These are phyloP conservation scores for Zymoseptoria crescenta DNA, from an alignment of 2,329 filamentous ascomycete genomes.

Conservation along the genomic window DNA sequence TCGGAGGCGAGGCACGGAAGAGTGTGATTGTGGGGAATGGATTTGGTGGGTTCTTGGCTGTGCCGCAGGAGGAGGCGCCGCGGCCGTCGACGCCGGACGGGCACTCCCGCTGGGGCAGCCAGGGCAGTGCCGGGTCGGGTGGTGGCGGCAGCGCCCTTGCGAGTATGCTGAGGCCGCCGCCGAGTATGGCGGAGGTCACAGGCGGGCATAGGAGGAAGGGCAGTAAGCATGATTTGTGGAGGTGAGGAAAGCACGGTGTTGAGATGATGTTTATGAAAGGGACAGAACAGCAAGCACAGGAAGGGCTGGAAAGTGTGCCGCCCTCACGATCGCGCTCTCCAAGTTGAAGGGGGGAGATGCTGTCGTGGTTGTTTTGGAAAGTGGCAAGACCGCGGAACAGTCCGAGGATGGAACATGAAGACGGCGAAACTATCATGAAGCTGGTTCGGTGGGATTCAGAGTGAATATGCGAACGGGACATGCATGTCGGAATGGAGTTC, in stretches of 20 bases:
- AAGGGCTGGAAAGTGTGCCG: background rate
- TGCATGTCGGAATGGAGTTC: background rate
- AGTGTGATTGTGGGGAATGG: conserved; percentile 60
- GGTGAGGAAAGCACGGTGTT: conserved; percentile 11
- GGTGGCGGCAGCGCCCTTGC: background rate
- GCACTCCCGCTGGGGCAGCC: conserved; percentile 12
- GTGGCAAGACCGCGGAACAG: too few relatives aligned
- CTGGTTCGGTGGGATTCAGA: background rate
- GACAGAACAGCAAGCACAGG: background rate
- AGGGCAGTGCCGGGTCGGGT: background rate
- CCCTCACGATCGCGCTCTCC: too few relatives aligned
- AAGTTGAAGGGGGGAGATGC: too few relatives aligned
- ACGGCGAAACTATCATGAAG: background rate
- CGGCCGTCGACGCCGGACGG: conserved; percentile 25
- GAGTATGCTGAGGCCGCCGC: conserved; percentile 25
- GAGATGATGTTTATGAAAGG: background rate
- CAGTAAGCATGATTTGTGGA: conserved; percentile 30
- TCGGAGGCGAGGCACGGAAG: conserved; percentile 50
- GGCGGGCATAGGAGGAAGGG: conserved; percentile 21
- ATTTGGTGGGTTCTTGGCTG: conserved; percentile 57
- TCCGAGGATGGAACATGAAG: too few relatives aligned
- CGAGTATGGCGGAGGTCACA: conserved; percentile 19
- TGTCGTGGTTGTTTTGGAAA: too few relatives aligned
- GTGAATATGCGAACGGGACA: background rate
- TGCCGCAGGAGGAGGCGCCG: conserved; percentile 46